Percentiles rank a stretch among this genome's conserved stretches.
phyloP scores from a whole-genome alignment of 1,139 yeast genomes.

The Suhomyces maxii region DNA sequence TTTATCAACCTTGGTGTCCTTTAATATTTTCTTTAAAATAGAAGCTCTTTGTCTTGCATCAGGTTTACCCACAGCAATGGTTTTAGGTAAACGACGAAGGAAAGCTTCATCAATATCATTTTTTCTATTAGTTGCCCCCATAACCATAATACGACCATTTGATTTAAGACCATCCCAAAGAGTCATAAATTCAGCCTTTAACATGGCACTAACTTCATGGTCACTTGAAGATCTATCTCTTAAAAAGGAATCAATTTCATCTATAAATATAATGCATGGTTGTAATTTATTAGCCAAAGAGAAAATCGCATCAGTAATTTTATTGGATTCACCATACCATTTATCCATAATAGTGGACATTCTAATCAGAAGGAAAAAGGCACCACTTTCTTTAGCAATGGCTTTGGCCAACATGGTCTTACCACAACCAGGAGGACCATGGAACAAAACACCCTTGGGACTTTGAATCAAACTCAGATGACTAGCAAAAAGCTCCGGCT shows the following conservation, averaged over 20 bases:
- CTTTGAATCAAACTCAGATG: conserved; percentile 74
- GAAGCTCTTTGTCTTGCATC: conserved; percentile 64
- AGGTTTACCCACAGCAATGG: conserved; percentile 80
- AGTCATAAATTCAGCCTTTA: conserved; percentile 97
- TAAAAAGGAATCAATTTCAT: conserved; percentile 92
- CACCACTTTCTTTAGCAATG: conserved; percentile 87
- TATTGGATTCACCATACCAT: conserved; percentile 97
- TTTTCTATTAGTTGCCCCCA: conserved; percentile 95
- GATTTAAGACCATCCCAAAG: conserved; percentile 91
- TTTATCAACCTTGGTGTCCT: conserved; percentile 60
- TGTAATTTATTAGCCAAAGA: conserved; percentile 86
- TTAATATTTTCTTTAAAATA: conserved; percentile 65
- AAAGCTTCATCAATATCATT: conserved; percentile 91
- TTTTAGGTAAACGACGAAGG: conserved; percentile 88
- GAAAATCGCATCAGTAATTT: conserved; percentile 90
- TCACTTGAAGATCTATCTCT: conserved; percentile 83
- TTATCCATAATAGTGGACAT: conserved; percentile 97
- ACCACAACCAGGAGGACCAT: conserved; percentile 99
- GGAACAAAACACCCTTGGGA: conserved; percentile 89
- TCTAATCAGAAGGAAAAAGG: conserved; percentile 86
- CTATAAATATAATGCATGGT: conserved; percentile 94
- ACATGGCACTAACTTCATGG: conserved; percentile 93
- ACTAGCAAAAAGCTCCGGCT: conserved; percentile 60
- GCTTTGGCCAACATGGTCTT: conserved; percentile 98
- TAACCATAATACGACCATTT: conserved; percentile 77